phyloP scores from a whole-genome alignment of 345 rosid species.

The Cardamine chenopodiifolia region DNA sequence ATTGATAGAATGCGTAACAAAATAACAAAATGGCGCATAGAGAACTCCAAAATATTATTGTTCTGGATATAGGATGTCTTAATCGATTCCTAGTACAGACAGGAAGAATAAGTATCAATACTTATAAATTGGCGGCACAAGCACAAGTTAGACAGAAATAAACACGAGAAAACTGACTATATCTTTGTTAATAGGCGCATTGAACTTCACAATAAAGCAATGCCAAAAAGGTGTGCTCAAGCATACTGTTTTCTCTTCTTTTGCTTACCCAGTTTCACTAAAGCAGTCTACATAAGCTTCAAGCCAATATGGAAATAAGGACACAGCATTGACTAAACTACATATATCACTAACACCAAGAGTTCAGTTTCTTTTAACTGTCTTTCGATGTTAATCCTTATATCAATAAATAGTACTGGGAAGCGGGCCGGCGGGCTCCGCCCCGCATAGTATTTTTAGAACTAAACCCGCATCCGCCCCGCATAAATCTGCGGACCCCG shows the following conservation, averaged over 20 bases:
- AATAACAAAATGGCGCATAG: not conserved
- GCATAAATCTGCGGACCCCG: too few species aligned
- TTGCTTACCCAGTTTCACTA: not conserved
- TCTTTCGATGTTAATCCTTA: not conserved
- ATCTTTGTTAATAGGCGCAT: not conserved
- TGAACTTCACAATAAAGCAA: not conserved
- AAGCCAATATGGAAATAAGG: not conserved
- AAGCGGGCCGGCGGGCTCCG: too few species aligned
- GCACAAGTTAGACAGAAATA: conserved; percentile 12
- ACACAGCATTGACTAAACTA: not conserved
- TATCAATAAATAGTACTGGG: too few species aligned
- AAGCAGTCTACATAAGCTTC: not conserved
- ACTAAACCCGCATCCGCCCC: too few species aligned
- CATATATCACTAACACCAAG: not conserved
- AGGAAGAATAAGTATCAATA: not conserved
- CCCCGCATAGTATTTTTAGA: too few species aligned
- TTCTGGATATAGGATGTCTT: not conserved
- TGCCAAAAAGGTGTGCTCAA: not conserved
- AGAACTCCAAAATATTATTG: conserved; percentile 11
- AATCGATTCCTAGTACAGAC: not conserved
- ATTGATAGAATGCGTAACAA: not conserved
- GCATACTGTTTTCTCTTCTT: not conserved
- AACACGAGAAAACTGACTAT: not conserved
- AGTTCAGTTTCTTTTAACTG: not conserved
- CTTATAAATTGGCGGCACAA: not conserved